Base-by-base conservation (phyloP, 2,329 filamentous ascomycete genomes). In the Aureobasidium melanogenum region DNA sequence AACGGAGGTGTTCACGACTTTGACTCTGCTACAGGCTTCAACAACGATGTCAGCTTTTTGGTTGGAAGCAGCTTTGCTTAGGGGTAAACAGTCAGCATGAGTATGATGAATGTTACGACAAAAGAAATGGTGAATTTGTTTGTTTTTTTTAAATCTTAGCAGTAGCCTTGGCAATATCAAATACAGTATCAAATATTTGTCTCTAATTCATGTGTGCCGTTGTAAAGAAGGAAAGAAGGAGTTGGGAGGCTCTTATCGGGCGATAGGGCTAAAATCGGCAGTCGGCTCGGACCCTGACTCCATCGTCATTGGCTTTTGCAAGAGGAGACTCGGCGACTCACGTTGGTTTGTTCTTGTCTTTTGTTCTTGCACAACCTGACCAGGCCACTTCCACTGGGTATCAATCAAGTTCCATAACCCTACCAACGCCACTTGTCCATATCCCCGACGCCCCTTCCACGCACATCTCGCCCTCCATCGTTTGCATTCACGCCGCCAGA, bases 1-100 rank as follows among this genome's bases (percentile, higher is more conserved):
- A 81, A 84, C 41, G 81, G 82, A 1, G 82, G 82, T 12, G 77
- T 82, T n/a, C 72, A 84, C 44, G 67, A 68, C 0, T 86, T 84
- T 63, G 84, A 86, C 64, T 68, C 72, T 0, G 65, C 79, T 0
- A 55, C 63, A 0, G 76, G 73, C 1, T 86, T 82, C 65, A 82
- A 79, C 46, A 73, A 79, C 22, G 83, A 86, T 65, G 82, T 76
- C 26, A 85, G 76, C 67, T 86, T 74, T 69, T 72, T 77, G 2
- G 65, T 83, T 46, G 70, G 71, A 26, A 66, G 71, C 1, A 72
- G 77, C 39, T 80, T 82, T 63, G 78, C 76, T 66, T 80, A 63
- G 69, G 63, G 10, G n/a, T 9, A 19, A 32, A 22, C 34, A 22
- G n/a, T 50, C 15, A 28, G 9, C 10, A 47, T 19, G 44, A 50